These are phyloP conservation scores for Lagenidium giganteum DNA, from an alignment of 352 stramenopile species.

Conservation along the genomic window DNA sequence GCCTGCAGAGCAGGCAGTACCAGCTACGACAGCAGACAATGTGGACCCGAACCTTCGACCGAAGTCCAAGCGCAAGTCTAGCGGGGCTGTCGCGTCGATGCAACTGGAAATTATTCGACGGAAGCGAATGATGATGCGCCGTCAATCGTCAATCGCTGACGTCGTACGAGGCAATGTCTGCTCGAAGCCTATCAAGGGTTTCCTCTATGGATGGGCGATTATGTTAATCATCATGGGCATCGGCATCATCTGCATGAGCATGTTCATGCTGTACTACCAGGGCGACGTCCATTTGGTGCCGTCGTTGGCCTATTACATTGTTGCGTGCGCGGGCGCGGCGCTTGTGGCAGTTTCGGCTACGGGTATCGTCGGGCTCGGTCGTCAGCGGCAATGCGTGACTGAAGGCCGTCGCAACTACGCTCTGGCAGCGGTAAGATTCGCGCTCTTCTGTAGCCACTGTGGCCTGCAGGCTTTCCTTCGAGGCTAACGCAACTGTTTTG, in stretches of 20 bases:
- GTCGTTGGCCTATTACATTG: slow-evolving; percentile 39
- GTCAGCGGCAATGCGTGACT: slow-evolving; percentile 45
- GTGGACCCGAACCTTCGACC: no score
- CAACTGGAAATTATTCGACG: slow-evolving; percentile 22
- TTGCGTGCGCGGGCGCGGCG: slow-evolving; percentile 35
- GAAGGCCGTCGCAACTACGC: slow-evolving; percentile 50
- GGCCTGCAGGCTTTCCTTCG: no score
- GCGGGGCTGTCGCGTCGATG: slow-evolving; percentile 5
- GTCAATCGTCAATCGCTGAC: slow-evolving; percentile 30
- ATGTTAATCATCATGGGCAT: slow-evolving; percentile 45
- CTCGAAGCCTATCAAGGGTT: slow-evolving; percentile 25
- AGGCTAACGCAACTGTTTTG: background rate
- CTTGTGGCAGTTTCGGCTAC: slow-evolving; percentile 34
- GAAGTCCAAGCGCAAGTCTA: slow-evolving; percentile 6
- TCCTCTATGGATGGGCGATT: slow-evolving; percentile 55
- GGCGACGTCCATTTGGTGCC: slow-evolving; percentile 46
- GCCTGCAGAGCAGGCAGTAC: no score
- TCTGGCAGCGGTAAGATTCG: slow-evolving; percentile 33
- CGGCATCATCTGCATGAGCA: slow-evolving; percentile 34
- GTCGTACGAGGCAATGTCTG: slow-evolving; percentile 25
- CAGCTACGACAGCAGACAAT: no score
- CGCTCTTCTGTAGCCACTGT: no score
- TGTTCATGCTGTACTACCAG: slow-evolving; percentile 62
- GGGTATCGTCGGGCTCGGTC: slow-evolving; percentile 40
- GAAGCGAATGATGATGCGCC: slow-evolving; percentile 22